These are phyloP conservation scores for Candida berthetii DNA, from an alignment of 805 yeast species.

Conservation along the genomic window DNA sequence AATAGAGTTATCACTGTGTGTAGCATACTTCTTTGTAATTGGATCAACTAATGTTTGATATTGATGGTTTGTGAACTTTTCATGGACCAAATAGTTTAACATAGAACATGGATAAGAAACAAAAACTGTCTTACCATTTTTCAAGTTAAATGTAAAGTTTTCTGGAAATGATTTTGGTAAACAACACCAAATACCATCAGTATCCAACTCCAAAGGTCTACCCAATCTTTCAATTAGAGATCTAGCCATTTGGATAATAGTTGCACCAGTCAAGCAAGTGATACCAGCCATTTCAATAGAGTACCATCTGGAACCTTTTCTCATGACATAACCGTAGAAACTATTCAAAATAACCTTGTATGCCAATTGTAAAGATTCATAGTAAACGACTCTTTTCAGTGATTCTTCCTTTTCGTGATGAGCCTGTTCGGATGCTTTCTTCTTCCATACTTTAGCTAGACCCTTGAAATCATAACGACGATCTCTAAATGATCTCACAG, in stretches of 20 bases:
- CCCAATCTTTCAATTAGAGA: constrained; percentile 88
- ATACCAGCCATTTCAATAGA: constrained; percentile 99
- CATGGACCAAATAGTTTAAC: constrained; percentile 91
- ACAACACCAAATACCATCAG: constrained; percentile 99
- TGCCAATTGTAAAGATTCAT: constrained; percentile 93
- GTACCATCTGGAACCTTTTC: constrained; percentile 98
- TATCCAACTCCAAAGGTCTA: constrained; percentile 91
- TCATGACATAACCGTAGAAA: constrained; percentile 97
- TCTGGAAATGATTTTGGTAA: constrained; percentile 93
- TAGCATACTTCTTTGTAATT: constrained; percentile 58
- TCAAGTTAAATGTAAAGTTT: constrained; percentile 61
- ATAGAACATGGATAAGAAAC: constrained; percentile 94
- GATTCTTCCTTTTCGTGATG: constrained; percentile 78
- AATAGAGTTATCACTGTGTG: constrained; percentile 85
- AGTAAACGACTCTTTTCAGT: constrained; percentile 84
- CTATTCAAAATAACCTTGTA: constrained; percentile 96
- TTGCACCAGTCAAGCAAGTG: constrained; percentile 96
- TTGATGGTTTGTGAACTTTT: constrained; percentile 87
- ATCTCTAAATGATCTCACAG: constrained; percentile 92
- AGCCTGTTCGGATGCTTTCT: constrained; percentile 54
- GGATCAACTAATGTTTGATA: constrained; percentile 84
- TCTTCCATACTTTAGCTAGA: constrained; percentile 90
- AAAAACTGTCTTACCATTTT: constrained; percentile 70
- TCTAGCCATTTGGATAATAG: constrained; percentile 96
- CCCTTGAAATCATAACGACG: constrained; percentile 95